Percentiles rank a stretch among this genome's conserved stretches.
These are phyloP conservation scores for Fusarium neocosmosporiellum DNA, from an alignment of 2,329 filamentous ascomycete species.

Conservation along the genomic window DNA sequence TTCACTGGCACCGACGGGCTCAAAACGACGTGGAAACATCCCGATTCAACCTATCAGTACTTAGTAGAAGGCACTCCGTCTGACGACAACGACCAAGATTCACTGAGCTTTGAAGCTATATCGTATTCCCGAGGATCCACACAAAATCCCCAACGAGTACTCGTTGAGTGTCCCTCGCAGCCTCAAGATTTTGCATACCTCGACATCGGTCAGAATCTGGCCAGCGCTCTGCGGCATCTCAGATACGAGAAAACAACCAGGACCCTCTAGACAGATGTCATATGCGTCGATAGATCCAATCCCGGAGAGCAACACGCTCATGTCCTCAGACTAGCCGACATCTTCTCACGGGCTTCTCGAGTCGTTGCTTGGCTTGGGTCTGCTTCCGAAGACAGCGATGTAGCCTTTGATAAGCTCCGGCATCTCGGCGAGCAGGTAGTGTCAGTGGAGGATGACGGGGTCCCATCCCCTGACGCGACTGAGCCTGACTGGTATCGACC, in stretches of 20 bases:
- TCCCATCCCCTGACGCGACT: neutral
- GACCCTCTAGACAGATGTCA: neutral
- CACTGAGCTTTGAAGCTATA: neutral
- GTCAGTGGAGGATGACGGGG: neutral
- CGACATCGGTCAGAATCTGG: neutral
- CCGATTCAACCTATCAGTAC: neutral
- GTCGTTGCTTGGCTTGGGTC: neutral
- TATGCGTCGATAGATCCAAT: neutral
- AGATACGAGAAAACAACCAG: neutral
- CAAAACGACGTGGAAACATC: neutral
- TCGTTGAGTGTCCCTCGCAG: neutral
- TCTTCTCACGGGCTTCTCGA: neutral
- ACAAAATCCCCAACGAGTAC: neutral
- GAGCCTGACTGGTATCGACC: neutral
- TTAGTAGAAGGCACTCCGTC: neutral
- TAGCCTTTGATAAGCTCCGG: neutral
- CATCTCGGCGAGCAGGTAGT: neutral
- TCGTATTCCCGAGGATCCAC: neutral
- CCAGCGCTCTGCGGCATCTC: neutral
- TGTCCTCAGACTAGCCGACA: neutral
- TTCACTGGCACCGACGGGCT: neutral
- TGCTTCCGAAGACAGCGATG: neutral
- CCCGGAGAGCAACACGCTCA: neutral
- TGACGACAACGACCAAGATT: neutral
- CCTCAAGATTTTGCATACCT: neutral